Conservation (phyloP, 106 monocot species). For the Dendrobium huoshanense region DNA sequence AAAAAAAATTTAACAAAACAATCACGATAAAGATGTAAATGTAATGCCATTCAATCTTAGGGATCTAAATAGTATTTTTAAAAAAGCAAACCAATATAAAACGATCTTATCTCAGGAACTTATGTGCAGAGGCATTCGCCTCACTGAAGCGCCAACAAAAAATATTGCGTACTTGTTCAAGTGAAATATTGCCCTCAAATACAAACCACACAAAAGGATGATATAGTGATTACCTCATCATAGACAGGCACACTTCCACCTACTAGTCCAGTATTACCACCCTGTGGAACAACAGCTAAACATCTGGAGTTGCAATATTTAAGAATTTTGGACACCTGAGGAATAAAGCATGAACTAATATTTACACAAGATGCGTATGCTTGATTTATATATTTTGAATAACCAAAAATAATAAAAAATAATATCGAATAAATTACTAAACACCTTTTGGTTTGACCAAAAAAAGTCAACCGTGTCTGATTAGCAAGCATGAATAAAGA, state of each 20-base stretch:
- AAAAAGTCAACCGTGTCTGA: neutral
- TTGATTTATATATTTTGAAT: neutral
- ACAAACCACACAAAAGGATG: neutral
- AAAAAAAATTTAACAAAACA: neutral
- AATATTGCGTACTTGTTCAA: neutral
- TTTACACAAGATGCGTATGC: neutral
- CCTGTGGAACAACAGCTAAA: slow-evolving; percentile 94
- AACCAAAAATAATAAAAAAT: neutral
- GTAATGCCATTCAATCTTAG: neutral
- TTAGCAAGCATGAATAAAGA: too few species aligned
- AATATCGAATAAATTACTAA: neutral
- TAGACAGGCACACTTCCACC: slow-evolving; percentile 97
- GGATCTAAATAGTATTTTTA: neutral
- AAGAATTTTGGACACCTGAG: slow-evolving; percentile 86
- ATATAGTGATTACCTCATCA: slow-evolving; percentile 70
- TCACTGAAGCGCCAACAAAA: neutral
- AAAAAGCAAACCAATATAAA: neutral
- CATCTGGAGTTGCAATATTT: slow-evolving; percentile 77
- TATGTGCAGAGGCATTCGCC: neutral
- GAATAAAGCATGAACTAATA: slow-evolving; percentile 6
- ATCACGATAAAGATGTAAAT: neutral
- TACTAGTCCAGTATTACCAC: slow-evolving; percentile 96
- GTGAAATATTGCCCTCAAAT: neutral
- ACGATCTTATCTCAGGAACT: neutral
- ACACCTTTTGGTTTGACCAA: neutral